phyloP scores from a whole-genome alignment of 2,329 filamentous ascomycete genomes.

The Calonectria multiphialidica region DNA sequence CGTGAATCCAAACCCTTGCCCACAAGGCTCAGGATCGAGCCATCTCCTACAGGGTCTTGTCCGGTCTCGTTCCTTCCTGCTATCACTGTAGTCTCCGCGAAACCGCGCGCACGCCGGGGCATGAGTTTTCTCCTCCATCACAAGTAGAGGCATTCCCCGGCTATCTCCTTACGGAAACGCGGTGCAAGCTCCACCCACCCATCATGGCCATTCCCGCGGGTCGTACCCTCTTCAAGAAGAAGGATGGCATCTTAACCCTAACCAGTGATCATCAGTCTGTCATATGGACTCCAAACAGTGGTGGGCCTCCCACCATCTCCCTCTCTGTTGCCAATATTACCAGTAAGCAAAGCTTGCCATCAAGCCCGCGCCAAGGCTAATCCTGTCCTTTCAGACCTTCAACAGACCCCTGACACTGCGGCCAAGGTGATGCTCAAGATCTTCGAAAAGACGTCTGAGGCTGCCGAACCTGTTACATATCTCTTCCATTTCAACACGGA shows the following conservation, averaged over 20 bases:
- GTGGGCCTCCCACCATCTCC: constrained; percentile 74
- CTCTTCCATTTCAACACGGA: constrained; percentile 91
- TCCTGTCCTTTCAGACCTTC: constrained; percentile 73
- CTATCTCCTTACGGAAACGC: background rate
- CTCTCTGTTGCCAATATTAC: constrained; percentile 83
- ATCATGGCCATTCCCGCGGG: constrained; percentile 72
- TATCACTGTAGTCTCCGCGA: constrained; percentile 8
- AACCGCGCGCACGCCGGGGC: background rate
- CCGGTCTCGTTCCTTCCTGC: background rate
- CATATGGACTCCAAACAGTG: constrained; percentile 82
- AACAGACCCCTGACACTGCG: constrained; percentile 90
- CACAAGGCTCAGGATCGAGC: background rate
- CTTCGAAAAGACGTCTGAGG: constrained; percentile 76
- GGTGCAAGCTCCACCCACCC: background rate
- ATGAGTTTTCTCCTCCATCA: constrained; percentile 14
- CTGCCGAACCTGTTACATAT: constrained; percentile 75
- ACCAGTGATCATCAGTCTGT: constrained; percentile 79
- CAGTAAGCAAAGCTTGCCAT: constrained; percentile 68
- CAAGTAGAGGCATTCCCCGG: constrained; percentile 14
- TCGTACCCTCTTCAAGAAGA: constrained; percentile 90
- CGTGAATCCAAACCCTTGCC: constrained; percentile 19
- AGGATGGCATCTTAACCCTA: constrained; percentile 86
- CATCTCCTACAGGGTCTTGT: background rate
- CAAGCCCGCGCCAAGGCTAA: constrained; percentile 19
- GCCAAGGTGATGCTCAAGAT: constrained; percentile 96